phyloP scores from a whole-genome alignment of 2,329 filamentous ascomycete species.

The Teratosphaeria pseudoeucalypti region DNA sequence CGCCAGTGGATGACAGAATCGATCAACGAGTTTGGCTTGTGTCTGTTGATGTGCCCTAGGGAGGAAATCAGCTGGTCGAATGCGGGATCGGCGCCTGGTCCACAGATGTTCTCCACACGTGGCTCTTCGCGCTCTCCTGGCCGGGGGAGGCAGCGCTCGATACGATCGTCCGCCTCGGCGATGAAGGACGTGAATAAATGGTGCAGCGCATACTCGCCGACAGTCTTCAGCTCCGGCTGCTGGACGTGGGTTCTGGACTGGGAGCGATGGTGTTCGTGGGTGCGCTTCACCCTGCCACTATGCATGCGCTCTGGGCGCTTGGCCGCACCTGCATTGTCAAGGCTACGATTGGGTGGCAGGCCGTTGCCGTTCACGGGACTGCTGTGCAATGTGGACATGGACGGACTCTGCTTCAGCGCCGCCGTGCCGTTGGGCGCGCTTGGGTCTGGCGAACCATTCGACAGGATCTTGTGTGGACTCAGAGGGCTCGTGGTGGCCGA shows the following conservation, averaged over 20 bases:
- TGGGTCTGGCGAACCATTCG: slow-evolving; percentile 19
- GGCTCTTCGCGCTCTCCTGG: slow-evolving; percentile 65
- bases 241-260: slow-evolving; percentile 37
- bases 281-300: slow-evolving; percentile 54
- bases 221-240: slow-evolving; percentile 71
- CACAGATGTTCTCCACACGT: slow-evolving; percentile 80
- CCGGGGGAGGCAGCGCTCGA: slow-evolving; percentile 75
- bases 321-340: slow-evolving; percentile 13
- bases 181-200: slow-evolving; percentile 97
- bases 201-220: slow-evolving; percentile 95
- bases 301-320: slow-evolving; percentile 35
- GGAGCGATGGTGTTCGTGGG: slow-evolving; percentile 67
- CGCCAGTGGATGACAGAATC: slow-evolving; percentile 98
- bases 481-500: slow-evolving; percentile 68
- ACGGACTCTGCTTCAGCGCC: slow-evolving; percentile 23
- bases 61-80: slow-evolving; percentile 94
- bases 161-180: slow-evolving; percentile 89
- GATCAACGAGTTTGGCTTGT: slow-evolving; percentile 88
- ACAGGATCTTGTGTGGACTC: slow-evolving; percentile 73
- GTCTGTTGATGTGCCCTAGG: slow-evolving; percentile 84
- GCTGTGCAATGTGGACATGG: slow-evolving; percentile 20
- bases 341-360: slow-evolving; percentile 15
- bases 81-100: slow-evolving; percentile 71
- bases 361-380: slow-evolving; percentile 11
- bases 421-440: slow-evolving; percentile 4